phyloP scores from a whole-genome alignment of 2,329 filamentous ascomycete species.

The Xylaria sp. region DNA sequence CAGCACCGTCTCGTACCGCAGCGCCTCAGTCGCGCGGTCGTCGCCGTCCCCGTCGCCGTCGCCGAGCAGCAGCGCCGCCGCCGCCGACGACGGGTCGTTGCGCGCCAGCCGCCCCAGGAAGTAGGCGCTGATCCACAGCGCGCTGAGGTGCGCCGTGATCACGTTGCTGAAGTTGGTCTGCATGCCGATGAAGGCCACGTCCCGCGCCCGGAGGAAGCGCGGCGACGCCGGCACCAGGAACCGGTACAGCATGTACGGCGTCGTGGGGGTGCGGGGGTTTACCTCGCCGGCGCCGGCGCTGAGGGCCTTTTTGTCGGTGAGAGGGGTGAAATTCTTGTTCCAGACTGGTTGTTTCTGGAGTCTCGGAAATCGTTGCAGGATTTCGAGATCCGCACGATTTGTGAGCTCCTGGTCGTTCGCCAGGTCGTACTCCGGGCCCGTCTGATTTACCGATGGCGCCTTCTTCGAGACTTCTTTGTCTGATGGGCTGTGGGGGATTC shows the following conservation, averaged over 20 bases:
- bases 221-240: slow-evolving; percentile 48
- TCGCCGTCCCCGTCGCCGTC: slow-evolving; percentile 25
- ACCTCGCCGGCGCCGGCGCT: slow-evolving; percentile 10
- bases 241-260: slow-evolving; percentile 47
- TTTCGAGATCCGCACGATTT: slow-evolving; percentile 47
- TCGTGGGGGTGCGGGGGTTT: slow-evolving; percentile 25
- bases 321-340: slow-evolving; percentile 46
- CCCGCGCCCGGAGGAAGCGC: slow-evolving; percentile 41
- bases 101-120: slow-evolving; percentile 44
- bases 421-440: slow-evolving; percentile 29
- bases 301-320: slow-evolving; percentile 39
- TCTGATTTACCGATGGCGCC: slow-evolving; percentile 30
- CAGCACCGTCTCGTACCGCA: slow-evolving; percentile 60
- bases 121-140: slow-evolving; percentile 60
- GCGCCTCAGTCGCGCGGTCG: slow-evolving; percentile 42
- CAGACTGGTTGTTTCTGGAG: slow-evolving; percentile 47
- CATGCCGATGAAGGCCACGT: slow-evolving; percentile 53
- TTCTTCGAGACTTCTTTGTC: too few species aligned
- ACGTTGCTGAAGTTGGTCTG: slow-evolving; percentile 49
- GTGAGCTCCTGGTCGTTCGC: slow-evolving; percentile 42
- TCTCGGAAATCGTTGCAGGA: slow-evolving; percentile 51
- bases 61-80: too few species aligned
- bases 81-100: slow-evolving; percentile 15
- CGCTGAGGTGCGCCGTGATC: slow-evolving; percentile 49
- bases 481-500: slow-evolving; percentile 42